phyloP scores from a whole-genome alignment of 192 early-diverging fungal genomes.

The Coemansia sp. region DNA sequence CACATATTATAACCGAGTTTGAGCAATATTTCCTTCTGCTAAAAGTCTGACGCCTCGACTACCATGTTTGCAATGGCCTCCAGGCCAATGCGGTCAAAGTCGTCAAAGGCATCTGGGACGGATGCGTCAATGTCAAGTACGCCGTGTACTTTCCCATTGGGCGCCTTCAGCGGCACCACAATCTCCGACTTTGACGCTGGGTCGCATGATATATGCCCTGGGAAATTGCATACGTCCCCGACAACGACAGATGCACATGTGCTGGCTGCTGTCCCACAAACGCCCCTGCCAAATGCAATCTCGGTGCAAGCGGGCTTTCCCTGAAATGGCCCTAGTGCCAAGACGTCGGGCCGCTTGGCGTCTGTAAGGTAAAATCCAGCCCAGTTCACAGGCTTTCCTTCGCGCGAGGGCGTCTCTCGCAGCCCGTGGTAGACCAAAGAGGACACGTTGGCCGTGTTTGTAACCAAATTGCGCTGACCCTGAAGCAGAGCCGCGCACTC shows the following conservation, averaged over 20 bases:
- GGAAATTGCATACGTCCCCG: constrained; percentile 75
- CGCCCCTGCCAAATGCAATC: constrained; percentile 79
- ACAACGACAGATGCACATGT: constrained; percentile 61
- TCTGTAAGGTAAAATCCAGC: constrained; percentile 80
- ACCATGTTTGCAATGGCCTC: constrained; percentile 64
- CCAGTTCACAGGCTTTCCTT: constrained; percentile 70
- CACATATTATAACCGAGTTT: background rate
- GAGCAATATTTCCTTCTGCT: background rate
- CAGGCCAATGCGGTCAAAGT: constrained; percentile 64
- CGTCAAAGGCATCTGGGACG: constrained; percentile 63
- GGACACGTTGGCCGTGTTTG: constrained; percentile 80
- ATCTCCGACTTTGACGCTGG: constrained; percentile 79
- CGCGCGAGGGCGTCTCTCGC: constrained; percentile 59
- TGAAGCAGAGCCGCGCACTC: constrained; percentile 66
- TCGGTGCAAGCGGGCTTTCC: constrained; percentile 86
- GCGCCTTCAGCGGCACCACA: constrained; percentile 69
- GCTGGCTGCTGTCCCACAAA: constrained; percentile 84
- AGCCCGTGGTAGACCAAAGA: constrained; percentile 77
- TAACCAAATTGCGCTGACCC: constrained; percentile 65
- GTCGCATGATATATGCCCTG: constrained; percentile 92
- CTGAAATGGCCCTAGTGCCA: constrained; percentile 89
- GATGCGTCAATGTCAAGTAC: constrained; percentile 73
- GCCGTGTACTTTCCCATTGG: constrained; percentile 57
- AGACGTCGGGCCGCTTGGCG: constrained; percentile 23
- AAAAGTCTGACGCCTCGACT: constrained; percentile 52